Conservation (phyloP, 345 rosid genomes). For the Erodium maritimum region DNA sequence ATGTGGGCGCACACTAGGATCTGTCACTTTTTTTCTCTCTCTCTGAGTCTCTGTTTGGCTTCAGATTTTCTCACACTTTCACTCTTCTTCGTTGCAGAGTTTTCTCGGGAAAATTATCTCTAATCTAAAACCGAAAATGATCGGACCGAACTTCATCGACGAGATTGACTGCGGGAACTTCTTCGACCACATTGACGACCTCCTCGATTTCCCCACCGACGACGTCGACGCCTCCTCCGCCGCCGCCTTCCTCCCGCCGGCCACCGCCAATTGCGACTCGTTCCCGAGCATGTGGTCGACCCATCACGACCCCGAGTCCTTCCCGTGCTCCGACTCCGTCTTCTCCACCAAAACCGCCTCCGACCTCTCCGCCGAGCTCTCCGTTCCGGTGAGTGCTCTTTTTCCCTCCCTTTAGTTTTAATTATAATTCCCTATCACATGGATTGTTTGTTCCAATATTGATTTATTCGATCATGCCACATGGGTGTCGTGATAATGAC, state of each 20-base stretch:
- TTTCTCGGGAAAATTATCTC: conserved; percentile 11
- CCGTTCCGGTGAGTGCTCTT: conserved; percentile 62
- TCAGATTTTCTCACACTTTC: neutral
- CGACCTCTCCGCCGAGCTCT: conserved; percentile 66
- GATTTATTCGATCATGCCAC: too few species aligned
- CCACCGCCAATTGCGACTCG: conserved; percentile 18
- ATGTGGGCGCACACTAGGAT: neutral
- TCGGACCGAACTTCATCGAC: conserved; percentile 62
- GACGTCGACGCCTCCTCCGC: conserved; percentile 16
- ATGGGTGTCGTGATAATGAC: neutral
- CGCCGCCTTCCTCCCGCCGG: conserved; percentile 4
- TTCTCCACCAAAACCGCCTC: conserved; percentile 45
- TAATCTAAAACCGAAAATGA: conserved; percentile 29
- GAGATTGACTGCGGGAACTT: conserved; percentile 86
- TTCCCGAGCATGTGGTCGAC: conserved; percentile 39
- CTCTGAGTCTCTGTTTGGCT: too few species aligned
- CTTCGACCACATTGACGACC: conserved; percentile 89
- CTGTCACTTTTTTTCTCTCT: neutral
- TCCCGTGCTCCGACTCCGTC: conserved; percentile 8
- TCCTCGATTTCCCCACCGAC: conserved; percentile 69
- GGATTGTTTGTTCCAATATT: neutral
- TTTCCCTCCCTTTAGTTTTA: neutral
- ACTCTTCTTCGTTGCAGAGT: too few species aligned
- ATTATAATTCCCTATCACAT: neutral
- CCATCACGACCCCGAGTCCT: conserved; percentile 37